Percentiles rank a stretch among this genome's conserved stretches.
These are phyloP conservation scores for Colletotrichum siamense DNA, from an alignment of 2,329 filamentous ascomycete species.

Conservation along the genomic window DNA sequence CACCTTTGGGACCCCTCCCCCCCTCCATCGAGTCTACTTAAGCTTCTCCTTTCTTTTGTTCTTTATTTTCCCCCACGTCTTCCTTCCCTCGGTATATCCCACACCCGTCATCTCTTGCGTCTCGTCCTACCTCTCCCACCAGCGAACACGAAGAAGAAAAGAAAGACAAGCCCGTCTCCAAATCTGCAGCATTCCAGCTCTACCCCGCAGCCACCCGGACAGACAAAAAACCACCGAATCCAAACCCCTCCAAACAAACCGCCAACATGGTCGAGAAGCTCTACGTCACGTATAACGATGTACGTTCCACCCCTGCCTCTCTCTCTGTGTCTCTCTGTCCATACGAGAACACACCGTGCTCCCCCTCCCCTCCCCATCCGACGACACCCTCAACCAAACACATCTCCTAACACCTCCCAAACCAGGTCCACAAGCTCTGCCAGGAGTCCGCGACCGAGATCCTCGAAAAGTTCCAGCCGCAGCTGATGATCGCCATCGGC, in stretches of 20 bases:
- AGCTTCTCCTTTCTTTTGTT: not conserved
- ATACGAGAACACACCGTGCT: not conserved
- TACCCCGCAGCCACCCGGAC: constrained; percentile 15
- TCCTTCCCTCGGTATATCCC: not conserved
- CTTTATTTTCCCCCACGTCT: not conserved
- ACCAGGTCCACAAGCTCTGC: constrained; percentile 95
- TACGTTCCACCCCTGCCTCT: constrained; percentile 47
- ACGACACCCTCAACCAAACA: not conserved
- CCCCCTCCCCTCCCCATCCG: not conserved
- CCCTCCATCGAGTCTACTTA: constrained; percentile 1
- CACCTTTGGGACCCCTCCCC: not conserved
- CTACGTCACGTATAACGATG: constrained; percentile 93
- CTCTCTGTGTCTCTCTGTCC: not conserved
- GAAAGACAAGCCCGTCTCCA: constrained; percentile 1
- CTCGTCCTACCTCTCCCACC: not conserved
- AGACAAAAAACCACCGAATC: not conserved
- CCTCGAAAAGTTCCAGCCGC: constrained; percentile 84
- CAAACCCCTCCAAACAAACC: not conserved
- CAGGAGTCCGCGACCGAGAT: constrained; percentile 83
- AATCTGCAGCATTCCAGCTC: constrained; percentile 10
- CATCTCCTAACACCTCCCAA: not conserved
- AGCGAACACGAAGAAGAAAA: not conserved
- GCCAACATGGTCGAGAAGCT: constrained; percentile 80
- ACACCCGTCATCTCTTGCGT: not conserved
- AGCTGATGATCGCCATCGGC: constrained; percentile 98